These are phyloP conservation scores for Metroxylon sagu DNA, from an alignment of 176 grass and related monocot genomes.

Conservation along the genomic window DNA sequence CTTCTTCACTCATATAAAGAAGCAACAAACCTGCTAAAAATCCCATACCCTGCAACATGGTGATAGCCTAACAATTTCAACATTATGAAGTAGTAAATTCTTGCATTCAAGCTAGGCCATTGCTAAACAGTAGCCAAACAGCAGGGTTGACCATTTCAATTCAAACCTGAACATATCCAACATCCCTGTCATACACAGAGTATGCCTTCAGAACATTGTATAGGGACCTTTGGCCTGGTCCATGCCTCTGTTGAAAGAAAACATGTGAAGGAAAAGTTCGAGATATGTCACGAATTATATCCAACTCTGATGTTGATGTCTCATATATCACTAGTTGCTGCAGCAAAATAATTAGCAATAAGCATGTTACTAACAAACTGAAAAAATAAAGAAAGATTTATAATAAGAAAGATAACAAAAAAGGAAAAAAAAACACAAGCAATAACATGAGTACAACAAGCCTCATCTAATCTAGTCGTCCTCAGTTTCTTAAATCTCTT, in stretches of 20 bases:
- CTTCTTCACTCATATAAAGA: conserved; percentile 98
- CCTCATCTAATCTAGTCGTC: no score
- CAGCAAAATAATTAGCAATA: conserved; percentile 10
- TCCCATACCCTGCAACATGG: conserved; percentile 75
- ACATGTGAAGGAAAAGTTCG: conserved; percentile 97
- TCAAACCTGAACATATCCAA: conserved; percentile 97
- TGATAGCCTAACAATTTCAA: conserved; percentile 1
- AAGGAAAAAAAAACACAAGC: no score
- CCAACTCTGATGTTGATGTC: conserved; percentile 85
- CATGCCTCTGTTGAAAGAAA: conserved; percentile 98
- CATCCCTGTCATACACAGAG: conserved; percentile 88
- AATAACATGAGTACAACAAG: no score
- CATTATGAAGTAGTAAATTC: background rate
- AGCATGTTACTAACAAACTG: no score
- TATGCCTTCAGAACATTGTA: conserved; percentile 98
- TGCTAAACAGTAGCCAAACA: background rate
- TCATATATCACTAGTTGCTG: conserved; percentile 95
- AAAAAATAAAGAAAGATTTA: no score
- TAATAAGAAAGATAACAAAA: no score
- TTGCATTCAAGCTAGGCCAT: background rate
- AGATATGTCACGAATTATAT: conserved; percentile 97
- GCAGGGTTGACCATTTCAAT: background rate
- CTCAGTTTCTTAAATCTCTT: no score
- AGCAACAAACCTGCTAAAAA: conserved; percentile 89
- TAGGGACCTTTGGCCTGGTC: conserved; percentile 82